Evolutionary conservation across 163 green algal species (phyloP), one percentile per base, ranked within the genome.

Genomic region (Prototheca wickerhamii): DNA sequence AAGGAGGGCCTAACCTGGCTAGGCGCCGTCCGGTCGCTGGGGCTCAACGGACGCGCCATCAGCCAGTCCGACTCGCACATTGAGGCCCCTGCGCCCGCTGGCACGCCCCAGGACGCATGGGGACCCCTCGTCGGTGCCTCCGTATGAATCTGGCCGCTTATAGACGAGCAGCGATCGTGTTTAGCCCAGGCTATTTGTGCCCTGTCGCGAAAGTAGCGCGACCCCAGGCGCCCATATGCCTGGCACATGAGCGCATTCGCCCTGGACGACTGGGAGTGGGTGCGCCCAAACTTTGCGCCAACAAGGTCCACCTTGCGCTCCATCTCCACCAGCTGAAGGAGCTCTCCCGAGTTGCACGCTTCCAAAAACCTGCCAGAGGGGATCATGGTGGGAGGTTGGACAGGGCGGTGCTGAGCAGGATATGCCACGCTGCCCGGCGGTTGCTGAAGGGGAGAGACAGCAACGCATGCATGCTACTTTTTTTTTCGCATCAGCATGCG

Each of bases 221-320:
- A 44, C 37, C 15, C 15, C 37, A 44, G 46, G 12, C 46, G 18
- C 12, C 15, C n/a, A 18, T 54, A 76, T 8, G 69, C 69, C 25
- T 55, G 54, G 49, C 68, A 25, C 56, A 76, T 49, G 55, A 76
- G 65, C 31, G 56, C 40, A 49, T 68, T 46, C 17, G 69, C 69
- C 55, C 42, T 31, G 10, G 31, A 56, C 0, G 56, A 62, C 50
- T 66, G 56, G 2, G 61, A 46, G 62, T 59, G 67, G 1, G 58
- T 7, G 0, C 23, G 55, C 1, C 63, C 69, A 28, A 46, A 71
- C 44, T 54, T 64, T 20, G 46, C 29, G 26, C 61, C 63, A n/a
- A 76, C 61, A 21, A 20, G 18, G 12, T 4, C 15, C 28, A 71
- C 69, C 61, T 76, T 76, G 34, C 17, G 32, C 64, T 71, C 57